phyloP scores from a whole-genome alignment of 192 early-diverging fungal genomes.

The Backusella liffmaniae region DNA sequence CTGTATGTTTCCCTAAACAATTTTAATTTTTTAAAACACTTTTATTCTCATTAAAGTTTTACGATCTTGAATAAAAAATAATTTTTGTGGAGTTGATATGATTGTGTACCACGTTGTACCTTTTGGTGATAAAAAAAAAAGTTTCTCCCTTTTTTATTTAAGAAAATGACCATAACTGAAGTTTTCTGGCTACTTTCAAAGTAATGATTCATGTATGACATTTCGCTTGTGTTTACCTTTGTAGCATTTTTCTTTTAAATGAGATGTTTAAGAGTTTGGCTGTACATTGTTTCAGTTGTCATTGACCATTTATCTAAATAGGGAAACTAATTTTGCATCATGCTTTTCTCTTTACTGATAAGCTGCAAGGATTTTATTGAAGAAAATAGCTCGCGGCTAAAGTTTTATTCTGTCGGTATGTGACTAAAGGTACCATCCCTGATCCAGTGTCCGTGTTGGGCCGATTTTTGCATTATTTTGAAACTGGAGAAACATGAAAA shows the following conservation, averaged over 20 bases:
- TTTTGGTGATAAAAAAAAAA: neutral
- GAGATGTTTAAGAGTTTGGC: neutral
- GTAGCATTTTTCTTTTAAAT: neutral
- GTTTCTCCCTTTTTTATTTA: neutral
- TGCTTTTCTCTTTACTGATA: neutral
- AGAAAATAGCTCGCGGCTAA: neutral
- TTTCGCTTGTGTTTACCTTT: neutral
- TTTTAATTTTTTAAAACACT: neutral
- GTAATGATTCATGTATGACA: neutral
- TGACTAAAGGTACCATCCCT: neutral
- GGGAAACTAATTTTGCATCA: neutral
- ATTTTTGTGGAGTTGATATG: neutral
- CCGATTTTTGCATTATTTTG: neutral
- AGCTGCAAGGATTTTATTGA: neutral
- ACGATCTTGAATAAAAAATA: neutral
- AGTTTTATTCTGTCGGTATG: constrained; percentile 2
- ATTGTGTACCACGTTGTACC: neutral
- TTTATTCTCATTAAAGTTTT: neutral
- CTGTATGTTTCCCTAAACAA: constrained; percentile 16
- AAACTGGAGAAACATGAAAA: constrained; percentile 8
- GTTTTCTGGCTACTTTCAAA: neutral
- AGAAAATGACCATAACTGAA: neutral
- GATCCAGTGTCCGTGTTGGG: neutral
- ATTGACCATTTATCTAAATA: neutral
- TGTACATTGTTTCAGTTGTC: neutral